phyloP scores from a whole-genome alignment of 805 yeast species.

The Babjeviella inositovora region DNA sequence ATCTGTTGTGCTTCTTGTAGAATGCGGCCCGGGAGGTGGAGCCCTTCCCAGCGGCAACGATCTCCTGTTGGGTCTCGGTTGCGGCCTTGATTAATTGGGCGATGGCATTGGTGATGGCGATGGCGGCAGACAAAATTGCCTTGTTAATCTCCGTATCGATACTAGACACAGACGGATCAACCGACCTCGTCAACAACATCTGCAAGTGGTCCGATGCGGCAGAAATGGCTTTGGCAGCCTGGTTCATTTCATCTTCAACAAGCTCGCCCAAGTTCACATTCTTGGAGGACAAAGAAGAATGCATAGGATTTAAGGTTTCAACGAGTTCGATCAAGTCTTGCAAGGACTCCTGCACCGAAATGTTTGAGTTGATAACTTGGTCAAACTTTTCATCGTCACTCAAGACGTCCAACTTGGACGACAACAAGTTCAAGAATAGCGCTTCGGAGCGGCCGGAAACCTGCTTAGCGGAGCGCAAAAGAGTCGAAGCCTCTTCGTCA shows the following conservation, averaged over 20 bases:
- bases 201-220: slow-evolving; percentile 47
- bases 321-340: slow-evolving; percentile 39
- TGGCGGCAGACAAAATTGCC: slow-evolving; percentile 63
- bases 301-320: slow-evolving; percentile 36
- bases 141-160: slow-evolving; percentile 57
- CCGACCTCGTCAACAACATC: slow-evolving; percentile 26
- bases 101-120: slow-evolving; percentile 68
- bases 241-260: slow-evolving; percentile 59
- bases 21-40: slow-evolving; percentile 52
- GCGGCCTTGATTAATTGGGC: slow-evolving; percentile 59
- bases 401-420: slow-evolving; percentile 30
- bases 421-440: slow-evolving; percentile 43
- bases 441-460: slow-evolving; percentile 44
- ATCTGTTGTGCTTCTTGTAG: slow-evolving; percentile 74
- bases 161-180: slow-evolving; percentile 33
- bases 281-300: slow-evolving; percentile 8
- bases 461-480: slow-evolving; percentile 30
- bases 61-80: slow-evolving; percentile 68
- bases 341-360: slow-evolving; percentile 56
- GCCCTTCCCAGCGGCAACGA: slow-evolving; percentile 58
- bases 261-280: slow-evolving; percentile 47
- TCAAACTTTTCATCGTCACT: slow-evolving; percentile 56
- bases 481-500: slow-evolving; percentile 33
- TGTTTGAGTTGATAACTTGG: slow-evolving; percentile 57
- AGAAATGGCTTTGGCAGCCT: slow-evolving; percentile 56